Conservation (phyloP, 495 filamentous ascomycete species). For the Penicillium atrosanguineum region DNA sequence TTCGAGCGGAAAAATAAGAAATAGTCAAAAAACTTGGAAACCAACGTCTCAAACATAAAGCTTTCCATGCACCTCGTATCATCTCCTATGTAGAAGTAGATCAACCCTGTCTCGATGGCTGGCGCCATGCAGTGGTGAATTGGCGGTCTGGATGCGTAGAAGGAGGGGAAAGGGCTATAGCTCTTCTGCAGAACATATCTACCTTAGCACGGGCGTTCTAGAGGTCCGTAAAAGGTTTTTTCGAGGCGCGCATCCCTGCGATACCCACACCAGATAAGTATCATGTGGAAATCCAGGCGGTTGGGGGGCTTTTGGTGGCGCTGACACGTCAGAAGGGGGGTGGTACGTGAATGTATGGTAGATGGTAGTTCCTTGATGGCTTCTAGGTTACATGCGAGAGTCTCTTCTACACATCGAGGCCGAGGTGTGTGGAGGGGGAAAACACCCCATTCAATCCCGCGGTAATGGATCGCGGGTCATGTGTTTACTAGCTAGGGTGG, state of each 20-base stretch:
- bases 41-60: constrained; percentile 2
- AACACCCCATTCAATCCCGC: not conserved
- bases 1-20: constrained; percentile 3
- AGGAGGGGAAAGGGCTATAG: not conserved
- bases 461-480: not conserved
- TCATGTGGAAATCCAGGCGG: constrained; percentile 15
- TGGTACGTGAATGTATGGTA: not conserved
- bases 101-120: constrained; percentile 2
- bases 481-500: not conserved
- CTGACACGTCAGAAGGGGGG: constrained; percentile 26
- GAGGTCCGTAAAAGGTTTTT: constrained; percentile 15
- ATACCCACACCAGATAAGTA: constrained; percentile 14
- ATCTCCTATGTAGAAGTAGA: not conserved
- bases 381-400: not conserved
- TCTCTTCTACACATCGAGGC: not conserved
- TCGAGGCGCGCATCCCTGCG: constrained; percentile 10
- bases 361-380: not conserved
- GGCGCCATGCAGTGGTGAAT: constrained; percentile 21
- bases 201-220: not conserved
- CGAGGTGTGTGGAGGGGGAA: too few relatives aligned
- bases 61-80: constrained; percentile 19
- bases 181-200: not conserved
- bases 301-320: constrained; percentile 21
- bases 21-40: constrained; percentile 11
- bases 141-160: constrained; percentile 25